Evolutionary conservation across 1,284 basidiomycete genomes (phyloP), one percentile per base, ranked within the genome.

Genomic region (Trichosporon coremiiforme): DNA sequence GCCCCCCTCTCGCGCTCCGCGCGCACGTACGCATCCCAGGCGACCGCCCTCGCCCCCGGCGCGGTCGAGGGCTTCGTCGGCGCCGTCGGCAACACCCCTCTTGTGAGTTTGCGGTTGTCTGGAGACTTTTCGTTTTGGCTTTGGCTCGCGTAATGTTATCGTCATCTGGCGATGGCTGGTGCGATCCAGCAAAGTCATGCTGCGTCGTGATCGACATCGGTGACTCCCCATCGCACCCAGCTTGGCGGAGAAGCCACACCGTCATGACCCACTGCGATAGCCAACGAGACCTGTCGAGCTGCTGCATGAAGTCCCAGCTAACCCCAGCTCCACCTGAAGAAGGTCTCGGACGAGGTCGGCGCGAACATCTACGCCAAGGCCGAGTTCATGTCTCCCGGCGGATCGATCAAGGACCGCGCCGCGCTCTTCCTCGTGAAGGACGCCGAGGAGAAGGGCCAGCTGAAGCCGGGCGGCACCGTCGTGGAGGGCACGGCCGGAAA

Each of bases 321-420:
- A 41, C 36, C 20, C 29, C 73, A 96, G 94, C 94, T 97, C 73
- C 89, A 90, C 75, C 86, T 97, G 68, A 90, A 92, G 84, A 85
- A 85, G 35, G 86, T 98, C 29, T 97, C 94, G n/a, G 89, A 95
- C 73, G 89, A 89, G 81, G 93, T 90, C 0, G 95, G 95, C n/a
- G 90, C 89, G 72, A 89, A 90, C 71, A 94, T 99, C 71, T 89
- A 91, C 72, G 96, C 93, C 60, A 99, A 99, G 83, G 94, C 95
- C 65, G 96, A 99, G 85, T 96, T 98, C 81, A 94, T 97, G 86
- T 97, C 98, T 78, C 97, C 97, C 0, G 97, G 97, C n/a, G 97
- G 97, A 60, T 95, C 93, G 75, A 94, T 99, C 78, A 99, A 99
- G 85, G 96, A 99, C 82, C 90, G 96, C 70, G 96, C 96, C 50